Base-by-base conservation (phyloP, 1,139 yeast genomes). In the Debaryomycetaceae sp. region DNA sequence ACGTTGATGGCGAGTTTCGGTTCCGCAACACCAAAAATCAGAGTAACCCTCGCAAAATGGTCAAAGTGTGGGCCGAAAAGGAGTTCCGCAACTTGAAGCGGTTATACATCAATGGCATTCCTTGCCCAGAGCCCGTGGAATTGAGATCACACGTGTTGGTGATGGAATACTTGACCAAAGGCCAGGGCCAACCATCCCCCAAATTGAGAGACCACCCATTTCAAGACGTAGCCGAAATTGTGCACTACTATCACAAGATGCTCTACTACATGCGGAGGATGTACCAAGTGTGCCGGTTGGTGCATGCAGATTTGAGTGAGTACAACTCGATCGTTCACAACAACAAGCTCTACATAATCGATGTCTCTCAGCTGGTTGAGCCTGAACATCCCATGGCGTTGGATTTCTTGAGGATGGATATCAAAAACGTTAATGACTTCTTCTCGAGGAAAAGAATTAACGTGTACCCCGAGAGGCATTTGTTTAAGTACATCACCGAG, bases 321-420 rank as follows among this genome's bases (percentile, higher is more conserved):
- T 93, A 93, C 60, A 93, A 93, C 51, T 75, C 88, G 2, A 83
- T 93, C 39, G 83, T 93, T 16, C 96, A 89, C 51, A 51, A 84
- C n/a, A 79, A 73, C 27, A 73, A 78, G 48, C 62, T 93, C 21
- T 88, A 83, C 57, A 85, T 93, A 37, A 85, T 93, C 45, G 99
- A 93, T 61, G 99, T 93, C 14, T 89, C 97, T 1, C 99, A 93
- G 53, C 81, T 94, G 22, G 98, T 93, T 17, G 97, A 93, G 53
- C 97, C 95, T 15, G 96, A 89, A 46, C 99, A 93, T 56, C 98
- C 97, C 5, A 88, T 86, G 84, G 84, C 96, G 27, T 66, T 91
- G 38, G 97, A 91, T 52, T 93, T 93, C 51, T 61, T 93, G 37
- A 68, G 99, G 51, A 91, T 91, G 98, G 99, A 93, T 57, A 89